Evolutionary conservation across 2,329 filamentous ascomycete species (phyloP).

Genomic region (Torrubiellomyces zombiae): DNA sequence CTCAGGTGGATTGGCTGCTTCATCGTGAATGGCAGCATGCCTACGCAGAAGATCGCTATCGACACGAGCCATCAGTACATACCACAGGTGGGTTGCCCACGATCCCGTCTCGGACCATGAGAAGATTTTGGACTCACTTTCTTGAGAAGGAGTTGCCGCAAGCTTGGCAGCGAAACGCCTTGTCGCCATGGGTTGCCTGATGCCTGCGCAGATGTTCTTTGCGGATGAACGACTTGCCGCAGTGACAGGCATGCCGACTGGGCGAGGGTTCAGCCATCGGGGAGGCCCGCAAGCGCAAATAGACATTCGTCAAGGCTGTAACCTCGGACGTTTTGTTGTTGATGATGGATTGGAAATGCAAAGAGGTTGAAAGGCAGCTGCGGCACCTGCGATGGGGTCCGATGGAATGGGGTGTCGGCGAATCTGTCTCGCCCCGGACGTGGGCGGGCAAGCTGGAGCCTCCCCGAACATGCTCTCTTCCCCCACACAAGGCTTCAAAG

Average conservation of each 20-base stretch:
- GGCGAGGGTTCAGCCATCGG: conserved; percentile 3
- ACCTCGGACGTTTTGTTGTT: too few species aligned
- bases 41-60: conserved; percentile 20
- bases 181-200: conserved; percentile 20
- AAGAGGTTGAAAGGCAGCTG: too few species aligned
- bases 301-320: too few species aligned
- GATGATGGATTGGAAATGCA: too few species aligned
- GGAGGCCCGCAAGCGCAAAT: conserved; percentile 2
- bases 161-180: conserved; percentile 17
- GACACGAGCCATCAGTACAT: conserved; percentile 1
- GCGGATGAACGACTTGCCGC: conserved; percentile 22
- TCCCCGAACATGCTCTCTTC: too few species aligned
- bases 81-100: not conserved
- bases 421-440: too few species aligned
- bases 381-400: too few species aligned
- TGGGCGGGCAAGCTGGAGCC: too few species aligned
- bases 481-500: too few species aligned
- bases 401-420: too few species aligned
- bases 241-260: conserved; percentile 19
- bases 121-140: conserved; percentile 13
- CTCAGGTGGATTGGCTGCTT: conserved; percentile 11
- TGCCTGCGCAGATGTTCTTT: conserved; percentile 23
- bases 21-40: conserved; percentile 19
- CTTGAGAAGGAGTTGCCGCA: conserved; percentile 22
- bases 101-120: conserved; percentile 1